Evolutionary conservation across 257 asterid genomes (phyloP), one percentile per base, ranked within the genome.

Genomic region (Forsythia viridissima): DNA sequence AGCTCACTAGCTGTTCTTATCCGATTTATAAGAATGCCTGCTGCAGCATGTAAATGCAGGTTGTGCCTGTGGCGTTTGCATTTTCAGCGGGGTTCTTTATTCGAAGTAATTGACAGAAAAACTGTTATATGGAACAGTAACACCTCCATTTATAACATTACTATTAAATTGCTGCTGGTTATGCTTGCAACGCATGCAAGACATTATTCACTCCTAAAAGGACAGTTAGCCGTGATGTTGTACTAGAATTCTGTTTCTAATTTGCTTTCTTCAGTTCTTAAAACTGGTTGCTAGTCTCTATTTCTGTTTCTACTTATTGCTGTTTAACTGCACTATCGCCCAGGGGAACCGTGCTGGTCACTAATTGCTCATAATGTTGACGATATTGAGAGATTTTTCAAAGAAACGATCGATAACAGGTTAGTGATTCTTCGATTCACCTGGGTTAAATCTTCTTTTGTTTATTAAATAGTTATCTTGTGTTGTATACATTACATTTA

Each of bases 341-440:
- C 84, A 93, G 97, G 97, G 77, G 98, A 90, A 80, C 93, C 93
- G 36, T 83, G 94, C 77, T 89, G 98, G 93, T 95, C 99, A 30
- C 81, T 89, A 78, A 79, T 91, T 80, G 93, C 84, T 89, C 94
- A 80, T 75, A 89, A 83, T 79, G 88, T 88, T 80, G 97, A 92
- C 44, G 92, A 90, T 7, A 86, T 93, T 71, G 97, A 92, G 79
- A 93, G 84, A 74, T 95, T 90, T 85, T 92, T 95, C 86, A 93
- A 90, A 84, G 93, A 89, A 81, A 91, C 93, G 66, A 85, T 90
- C 16, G 98, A 95, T 80, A 95, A 95, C 88, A 93, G 99, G 99
- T 88, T 65, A 77, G 87, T 77, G 24, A 44, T 20, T 55, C 71
- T 75, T 30, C 8, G 10, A 43, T 80, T 20, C 36, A 34, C 18